Conservation (phyloP, 257 asterid genomes). For the Plantago major region DNA sequence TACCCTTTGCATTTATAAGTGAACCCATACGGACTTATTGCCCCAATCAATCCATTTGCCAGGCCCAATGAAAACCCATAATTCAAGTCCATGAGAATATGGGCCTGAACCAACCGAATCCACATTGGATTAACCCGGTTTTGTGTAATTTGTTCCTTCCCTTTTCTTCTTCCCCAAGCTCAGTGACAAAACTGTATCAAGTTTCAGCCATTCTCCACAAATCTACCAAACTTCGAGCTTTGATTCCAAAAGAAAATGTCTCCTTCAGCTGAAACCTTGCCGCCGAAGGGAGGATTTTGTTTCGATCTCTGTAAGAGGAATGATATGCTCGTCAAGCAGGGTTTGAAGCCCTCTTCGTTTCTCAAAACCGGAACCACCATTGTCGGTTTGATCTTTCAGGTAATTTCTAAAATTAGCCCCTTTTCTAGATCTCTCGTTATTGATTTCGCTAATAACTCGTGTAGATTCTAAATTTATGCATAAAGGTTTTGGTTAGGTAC, state of each 20-base stretch:
- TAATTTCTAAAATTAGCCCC: constrained; percentile 8
- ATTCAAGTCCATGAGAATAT: no score
- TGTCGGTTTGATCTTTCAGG: constrained; percentile 84
- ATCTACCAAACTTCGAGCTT: neutral
- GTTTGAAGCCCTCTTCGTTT: constrained; percentile 54
- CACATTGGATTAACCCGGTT: no score
- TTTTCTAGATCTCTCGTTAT: neutral
- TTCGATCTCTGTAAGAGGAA: constrained; percentile 87
- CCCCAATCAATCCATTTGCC: no score
- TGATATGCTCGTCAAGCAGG: constrained; percentile 71
- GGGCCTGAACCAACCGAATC: no score
- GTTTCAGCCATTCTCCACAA: constrained; percentile 6
- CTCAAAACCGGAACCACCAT: constrained; percentile 97
- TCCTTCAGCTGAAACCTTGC: constrained; percentile 24
- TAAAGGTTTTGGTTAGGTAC: neutral
- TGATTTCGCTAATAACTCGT: constrained; percentile 1
- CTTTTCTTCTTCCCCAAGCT: constrained; percentile 38
- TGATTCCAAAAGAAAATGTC: constrained; percentile 18
- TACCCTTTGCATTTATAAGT: no score
- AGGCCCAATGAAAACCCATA: no score
- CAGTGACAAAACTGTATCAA: constrained; percentile 1
- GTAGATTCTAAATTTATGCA: neutral
- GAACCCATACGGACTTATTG: no score
- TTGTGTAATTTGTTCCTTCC: neutral
- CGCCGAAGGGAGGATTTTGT: constrained; percentile 61